Base-by-base conservation (phyloP, 1,284 basidiomycete species). In the Fomes fomentarius region DNA sequence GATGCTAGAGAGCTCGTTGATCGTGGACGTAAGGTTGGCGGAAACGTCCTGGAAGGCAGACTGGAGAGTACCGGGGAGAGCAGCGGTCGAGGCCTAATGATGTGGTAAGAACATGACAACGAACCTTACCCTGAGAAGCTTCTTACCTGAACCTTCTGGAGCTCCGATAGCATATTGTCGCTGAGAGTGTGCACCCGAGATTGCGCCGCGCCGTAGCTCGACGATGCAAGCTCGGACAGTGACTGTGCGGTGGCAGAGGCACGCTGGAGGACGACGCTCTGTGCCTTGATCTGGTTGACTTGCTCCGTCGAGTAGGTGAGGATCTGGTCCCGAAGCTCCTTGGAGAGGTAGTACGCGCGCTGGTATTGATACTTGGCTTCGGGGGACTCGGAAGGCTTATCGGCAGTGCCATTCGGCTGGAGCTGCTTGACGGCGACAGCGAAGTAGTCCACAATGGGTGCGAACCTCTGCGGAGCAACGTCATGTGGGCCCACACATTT, bases 381-480 rank as follows among this genome's bases (percentile, higher is more conserved):
- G 8, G 66, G 46, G 8, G 57, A 24, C 30, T 62, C 56, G 4
- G 63, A 51, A 8, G 59, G 55, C 44, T 63, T 62, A 30, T 65
- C 61, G 17, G 60, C 41, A 8, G 47, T 47, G 44, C 56, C 61
- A 52, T 59, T 62, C 31, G 75, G 72, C 51, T 78, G 78, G 38
- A 88, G 68, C 39, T 78, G 81, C 58, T 78, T 76, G 34, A 89
- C 79, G 9, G 82, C 80, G 15, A 73, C 74, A 63, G 85, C 84
- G 53, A 91, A 76, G 62, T 83, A 84, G 66, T 91, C 81, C 25
- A 92, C 81, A 49, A 92, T 75, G 30, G 89, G 89, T 14, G 87
- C 70, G 63, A 92, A 84, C 61, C 77, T 77, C 88, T 91, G 60
- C 0, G 41, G 8, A 58, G n/a, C 38, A 24, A 40, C 37, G 21